A percentile compares a stretch with the other conserved stretches of the same genome.
phyloP scores from a whole-genome alignment of 2,329 filamentous ascomycete genomes.

The Colletotrichum australisinense region DNA sequence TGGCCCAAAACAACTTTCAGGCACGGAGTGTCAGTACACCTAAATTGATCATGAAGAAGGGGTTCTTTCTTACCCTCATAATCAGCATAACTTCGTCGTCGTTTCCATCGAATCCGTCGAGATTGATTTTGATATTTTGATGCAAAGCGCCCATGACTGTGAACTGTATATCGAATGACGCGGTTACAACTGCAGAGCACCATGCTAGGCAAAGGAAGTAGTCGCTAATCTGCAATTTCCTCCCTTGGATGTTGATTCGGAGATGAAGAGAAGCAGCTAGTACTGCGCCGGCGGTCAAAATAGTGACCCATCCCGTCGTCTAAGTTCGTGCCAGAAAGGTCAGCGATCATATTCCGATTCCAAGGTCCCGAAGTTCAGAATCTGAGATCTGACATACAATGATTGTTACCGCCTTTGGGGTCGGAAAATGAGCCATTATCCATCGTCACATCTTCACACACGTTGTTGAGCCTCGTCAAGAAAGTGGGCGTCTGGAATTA shows the following conservation, averaged over 20 bases:
- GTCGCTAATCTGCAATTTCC: conserved; percentile 19
- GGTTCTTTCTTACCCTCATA: conserved; percentile 6
- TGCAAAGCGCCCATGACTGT: conserved; percentile 26
- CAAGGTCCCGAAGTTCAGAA: not conserved
- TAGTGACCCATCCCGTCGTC: conserved; percentile 30
- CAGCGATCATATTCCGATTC: not conserved
- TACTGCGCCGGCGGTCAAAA: conserved; percentile 28
- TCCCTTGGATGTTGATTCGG: conserved; percentile 29
- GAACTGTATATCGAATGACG: conserved; percentile 32
- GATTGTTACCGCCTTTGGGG: conserved; percentile 34
- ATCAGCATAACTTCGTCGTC: conserved; percentile 1
- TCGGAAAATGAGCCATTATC: conserved; percentile 33
- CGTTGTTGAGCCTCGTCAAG: no score
- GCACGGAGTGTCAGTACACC: not conserved
- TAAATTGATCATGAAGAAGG: no score
- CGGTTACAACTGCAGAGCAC: conserved; percentile 18
- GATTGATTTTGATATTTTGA: conserved; percentile 23
- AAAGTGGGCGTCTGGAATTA: not conserved
- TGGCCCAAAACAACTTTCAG: conserved; percentile 27
- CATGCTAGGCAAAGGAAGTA: conserved; percentile 29
- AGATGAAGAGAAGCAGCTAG: conserved; percentile 30
- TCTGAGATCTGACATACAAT: conserved; percentile 18
- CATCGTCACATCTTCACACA: conserved; percentile 17
- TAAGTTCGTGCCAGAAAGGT: not conserved
- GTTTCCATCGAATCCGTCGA: conserved; percentile 23